Percentiles rank a stretch among this genome's conserved stretches.
These are phyloP conservation scores for Hepatocystis sp. DNA, from an alignment of 169 alveolate species.

Conservation along the genomic window DNA sequence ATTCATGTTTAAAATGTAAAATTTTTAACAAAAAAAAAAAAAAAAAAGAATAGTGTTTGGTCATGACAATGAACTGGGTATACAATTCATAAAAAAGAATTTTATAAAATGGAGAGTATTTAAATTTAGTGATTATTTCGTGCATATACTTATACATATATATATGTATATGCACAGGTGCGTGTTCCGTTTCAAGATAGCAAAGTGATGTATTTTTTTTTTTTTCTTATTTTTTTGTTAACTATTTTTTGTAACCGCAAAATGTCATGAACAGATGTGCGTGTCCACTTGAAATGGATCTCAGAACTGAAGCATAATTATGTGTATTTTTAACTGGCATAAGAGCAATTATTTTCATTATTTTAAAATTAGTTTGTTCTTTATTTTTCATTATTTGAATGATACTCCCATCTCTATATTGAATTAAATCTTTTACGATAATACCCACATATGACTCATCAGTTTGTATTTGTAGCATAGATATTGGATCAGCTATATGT, in stretches of 20 bases:
- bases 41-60: no score
- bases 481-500: slow-evolving; percentile 43
- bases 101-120: no score
- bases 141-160: no score
- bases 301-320: slow-evolving; percentile 47
- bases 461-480: slow-evolving; percentile 69
- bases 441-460: slow-evolving; percentile 62
- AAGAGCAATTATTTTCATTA: slow-evolving; percentile 66
- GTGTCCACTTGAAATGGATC: slow-evolving; percentile 77
- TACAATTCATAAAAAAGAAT: no score
- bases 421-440: slow-evolving; percentile 63
- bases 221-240: no score
- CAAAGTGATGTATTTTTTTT: no score
- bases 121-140: no score
- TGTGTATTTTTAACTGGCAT: slow-evolving; percentile 45
- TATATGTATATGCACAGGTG: no score
- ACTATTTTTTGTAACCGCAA: slow-evolving; percentile 41
- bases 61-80: no score
- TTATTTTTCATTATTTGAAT: slow-evolving; percentile 65
- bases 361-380: slow-evolving; percentile 22
- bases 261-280: slow-evolving; percentile 58
- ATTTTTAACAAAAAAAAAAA: no score
- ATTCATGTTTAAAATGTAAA: no score
- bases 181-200: no score
- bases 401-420: slow-evolving; percentile 61